Conservation (phyloP, 1,284 basidiomycete genomes). For the Dichomitus squalens region DNA sequence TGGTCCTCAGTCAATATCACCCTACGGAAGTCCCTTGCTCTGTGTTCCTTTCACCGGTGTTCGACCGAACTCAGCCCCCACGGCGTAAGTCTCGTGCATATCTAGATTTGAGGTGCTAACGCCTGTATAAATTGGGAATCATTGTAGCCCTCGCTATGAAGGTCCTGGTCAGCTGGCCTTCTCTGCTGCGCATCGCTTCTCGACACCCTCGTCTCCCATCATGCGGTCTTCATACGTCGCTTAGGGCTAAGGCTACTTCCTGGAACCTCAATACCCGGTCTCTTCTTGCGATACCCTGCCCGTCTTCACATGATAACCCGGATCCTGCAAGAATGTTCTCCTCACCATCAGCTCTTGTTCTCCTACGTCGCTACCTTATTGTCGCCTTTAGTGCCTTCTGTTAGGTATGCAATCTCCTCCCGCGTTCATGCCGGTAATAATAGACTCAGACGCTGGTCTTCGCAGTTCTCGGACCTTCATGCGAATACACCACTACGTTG, state of each 20-base stretch:
- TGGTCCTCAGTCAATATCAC: conserved; percentile 22
- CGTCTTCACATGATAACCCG: conserved; percentile 1
- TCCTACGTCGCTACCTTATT: not conserved
- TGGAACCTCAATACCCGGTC: not conserved
- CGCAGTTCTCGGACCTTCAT: not conserved
- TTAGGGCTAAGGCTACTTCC: conserved; percentile 4
- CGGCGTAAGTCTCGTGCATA: conserved; percentile 18
- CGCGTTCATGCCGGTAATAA: not conserved
- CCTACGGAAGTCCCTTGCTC: conserved; percentile 25
- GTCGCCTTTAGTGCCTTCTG: conserved; percentile 1
- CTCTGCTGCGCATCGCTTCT: conserved; percentile 22
- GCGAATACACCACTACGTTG: conserved; percentile 3
- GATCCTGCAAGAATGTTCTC: not conserved
- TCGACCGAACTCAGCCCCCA: conserved; percentile 34
- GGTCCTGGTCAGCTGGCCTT: conserved; percentile 16
- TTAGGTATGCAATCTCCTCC: not conserved
- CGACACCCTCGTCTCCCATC: conserved; percentile 25
- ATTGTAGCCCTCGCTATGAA: conserved; percentile 18
- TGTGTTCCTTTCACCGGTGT: conserved; percentile 25
- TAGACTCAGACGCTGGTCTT: not conserved
- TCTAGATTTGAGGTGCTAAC: not conserved
- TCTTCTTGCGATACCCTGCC: conserved; percentile 4
- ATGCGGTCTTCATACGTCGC: conserved; percentile 21
- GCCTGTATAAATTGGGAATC: not conserved
- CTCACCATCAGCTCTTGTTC: not conserved